Percentiles rank a stretch among this genome's conserved stretches.
Conservation (phyloP, 495 filamentous ascomycete species). For the Lasiosphaeria ovina region DNA sequence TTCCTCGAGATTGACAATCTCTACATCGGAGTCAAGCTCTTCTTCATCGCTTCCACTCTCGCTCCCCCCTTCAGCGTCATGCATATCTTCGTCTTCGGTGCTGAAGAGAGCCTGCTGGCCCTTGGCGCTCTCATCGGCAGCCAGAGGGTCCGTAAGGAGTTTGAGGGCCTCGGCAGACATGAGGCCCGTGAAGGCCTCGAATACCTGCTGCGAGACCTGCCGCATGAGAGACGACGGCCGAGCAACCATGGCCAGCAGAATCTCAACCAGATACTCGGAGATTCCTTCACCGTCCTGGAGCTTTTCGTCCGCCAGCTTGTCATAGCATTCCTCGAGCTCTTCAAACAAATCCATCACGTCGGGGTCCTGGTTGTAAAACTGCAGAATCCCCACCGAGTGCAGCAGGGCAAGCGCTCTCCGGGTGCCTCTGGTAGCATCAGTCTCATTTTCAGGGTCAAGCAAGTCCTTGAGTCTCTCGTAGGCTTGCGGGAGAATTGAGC, state of each 20-base stretch:
- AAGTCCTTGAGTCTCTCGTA: constrained; percentile 66
- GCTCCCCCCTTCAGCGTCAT: constrained; percentile 39
- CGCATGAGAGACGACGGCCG: constrained; percentile 82
- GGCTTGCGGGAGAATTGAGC: constrained; percentile 57
- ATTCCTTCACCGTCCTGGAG: constrained; percentile 49
- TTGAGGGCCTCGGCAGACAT: constrained; percentile 70
- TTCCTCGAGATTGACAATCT: constrained; percentile 41
- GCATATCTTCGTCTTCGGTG: constrained; percentile 60
- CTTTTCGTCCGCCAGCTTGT: constrained; percentile 46
- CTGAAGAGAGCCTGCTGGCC: constrained; percentile 86
- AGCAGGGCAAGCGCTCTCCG: constrained; percentile 70
- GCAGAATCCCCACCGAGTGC: constrained; percentile 80
- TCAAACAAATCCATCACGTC: constrained; percentile 60
- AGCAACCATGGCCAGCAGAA: constrained; percentile 81
- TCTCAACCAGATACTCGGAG: constrained; percentile 77
- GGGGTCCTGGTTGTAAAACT: constrained; percentile 83
- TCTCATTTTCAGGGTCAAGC: constrained; percentile 55
- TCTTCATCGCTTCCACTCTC: constrained; percentile 34
- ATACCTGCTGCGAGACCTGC: constrained; percentile 83
- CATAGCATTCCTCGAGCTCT: constrained; percentile 49
- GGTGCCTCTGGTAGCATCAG: constrained; percentile 34
- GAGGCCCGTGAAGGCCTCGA: constrained; percentile 69
- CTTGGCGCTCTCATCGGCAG: constrained; percentile 73
- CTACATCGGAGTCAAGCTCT: constrained; percentile 45
- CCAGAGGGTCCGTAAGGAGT: constrained; percentile 70